Evolutionary conservation across 73 alveolate species (phyloP).

Genomic region (Uronychia setigera): DNA sequence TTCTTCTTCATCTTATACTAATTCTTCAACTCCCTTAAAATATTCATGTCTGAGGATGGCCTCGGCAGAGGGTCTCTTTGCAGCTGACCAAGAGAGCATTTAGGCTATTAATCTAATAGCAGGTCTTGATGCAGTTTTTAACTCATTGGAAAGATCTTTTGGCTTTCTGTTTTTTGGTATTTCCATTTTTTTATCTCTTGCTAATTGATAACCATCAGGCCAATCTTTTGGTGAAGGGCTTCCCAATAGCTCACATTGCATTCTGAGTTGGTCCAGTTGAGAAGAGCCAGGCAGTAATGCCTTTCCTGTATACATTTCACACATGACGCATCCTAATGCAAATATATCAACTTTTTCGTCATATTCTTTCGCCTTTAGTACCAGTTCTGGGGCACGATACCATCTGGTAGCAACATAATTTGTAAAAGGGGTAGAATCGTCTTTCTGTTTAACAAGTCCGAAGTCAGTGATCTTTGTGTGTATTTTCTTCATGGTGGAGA

Average conservation of each 20-base stretch:
- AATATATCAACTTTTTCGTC: slow-evolving; percentile 73
- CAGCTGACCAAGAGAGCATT: not conserved
- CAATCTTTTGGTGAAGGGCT: slow-evolving; percentile 62
- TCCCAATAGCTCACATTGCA: slow-evolving; percentile 71
- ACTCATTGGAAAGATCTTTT: not conserved
- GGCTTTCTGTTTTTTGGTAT: not conserved
- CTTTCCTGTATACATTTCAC: slow-evolving; percentile 73
- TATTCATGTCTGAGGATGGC: not conserved
- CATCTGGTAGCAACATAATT: slow-evolving; percentile 89
- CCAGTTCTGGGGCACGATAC: slow-evolving; percentile 89
- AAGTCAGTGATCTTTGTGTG: slow-evolving; percentile 74
- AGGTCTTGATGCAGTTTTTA: not conserved
- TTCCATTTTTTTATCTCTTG: slow-evolving; percentile 14
- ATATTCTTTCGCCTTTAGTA: slow-evolving; percentile 63
- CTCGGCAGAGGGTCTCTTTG: slow-evolving; percentile 5
- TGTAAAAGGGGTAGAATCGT: slow-evolving; percentile 61
- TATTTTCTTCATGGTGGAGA: slow-evolving; percentile 71
- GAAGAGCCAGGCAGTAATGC: slow-evolving; percentile 87
- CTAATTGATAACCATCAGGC: slow-evolving; percentile 45
- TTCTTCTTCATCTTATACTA: not conserved
- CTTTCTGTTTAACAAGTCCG: slow-evolving; percentile 72
- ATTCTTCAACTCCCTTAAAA: not conserved
- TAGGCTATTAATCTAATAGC: not conserved
- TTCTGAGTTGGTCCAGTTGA: slow-evolving; percentile 75
- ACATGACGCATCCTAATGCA: slow-evolving; percentile 90